These are phyloP conservation scores for Penicillium bialowiezense DNA, from an alignment of 495 filamentous ascomycete species.

Conservation along the genomic window DNA sequence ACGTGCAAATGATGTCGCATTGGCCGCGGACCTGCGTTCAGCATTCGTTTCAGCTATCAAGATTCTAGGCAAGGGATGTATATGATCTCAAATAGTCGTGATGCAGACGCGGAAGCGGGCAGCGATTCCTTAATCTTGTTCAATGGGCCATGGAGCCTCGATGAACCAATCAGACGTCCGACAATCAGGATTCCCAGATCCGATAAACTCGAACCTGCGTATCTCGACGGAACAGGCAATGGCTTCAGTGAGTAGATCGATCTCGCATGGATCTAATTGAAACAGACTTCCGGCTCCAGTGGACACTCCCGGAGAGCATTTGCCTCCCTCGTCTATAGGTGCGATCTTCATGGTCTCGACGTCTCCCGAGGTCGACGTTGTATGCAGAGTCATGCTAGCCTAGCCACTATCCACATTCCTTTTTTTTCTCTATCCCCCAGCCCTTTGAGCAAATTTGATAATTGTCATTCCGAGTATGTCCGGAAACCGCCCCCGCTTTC, in stretches of 20 bases:
- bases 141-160: conserved; percentile 10
- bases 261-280: background rate
- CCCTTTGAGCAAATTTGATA: no score
- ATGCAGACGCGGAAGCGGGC: conserved; percentile 12
- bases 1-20: background rate
- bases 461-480: background rate
- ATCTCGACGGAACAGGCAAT: conserved; percentile 3
- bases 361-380: no score
- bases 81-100: conserved; percentile 3
- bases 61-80: conserved; percentile 13
- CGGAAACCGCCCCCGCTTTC: background rate
- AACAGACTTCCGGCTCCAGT: background rate
- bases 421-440: background rate
- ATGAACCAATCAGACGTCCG: conserved; percentile 14
- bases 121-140: conserved; percentile 18
- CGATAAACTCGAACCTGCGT: background rate
- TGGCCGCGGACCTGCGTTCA: conserved; percentile 7
- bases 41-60: conserved; percentile 17
- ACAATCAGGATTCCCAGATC: background rate
- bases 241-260: background rate
- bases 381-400: background rate
- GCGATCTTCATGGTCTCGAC: background rate
- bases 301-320: background rate
- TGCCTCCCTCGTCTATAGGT: background rate
- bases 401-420: background rate